Base-by-base conservation (phyloP, 2,329 filamentous ascomycete genomes). In the Nemania sp. region DNA sequence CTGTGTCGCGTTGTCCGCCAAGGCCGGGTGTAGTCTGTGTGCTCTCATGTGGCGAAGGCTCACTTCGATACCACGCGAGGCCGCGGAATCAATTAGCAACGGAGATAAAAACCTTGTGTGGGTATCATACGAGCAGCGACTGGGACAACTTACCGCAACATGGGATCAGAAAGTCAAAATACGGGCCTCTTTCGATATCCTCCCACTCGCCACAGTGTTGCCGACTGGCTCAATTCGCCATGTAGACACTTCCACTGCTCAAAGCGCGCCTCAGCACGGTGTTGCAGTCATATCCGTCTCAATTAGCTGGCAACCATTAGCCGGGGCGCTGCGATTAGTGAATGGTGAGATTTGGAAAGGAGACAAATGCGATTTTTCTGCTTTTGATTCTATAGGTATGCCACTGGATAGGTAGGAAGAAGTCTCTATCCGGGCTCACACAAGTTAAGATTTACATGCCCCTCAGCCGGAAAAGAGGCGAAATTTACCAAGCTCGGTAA, bases 351-450 rank as follows among this genome's bases (percentile, higher is more conserved):
- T 28, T 15, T 60, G 54, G 57, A n/a, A 20, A 7, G 43, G 34
- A 33, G 48, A 48, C 5, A 26, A 6, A 3, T 15, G 55, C 23
- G 57, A 60, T 17, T 50, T 57, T n/a, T 14, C 46, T 11, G 31
- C 57, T 12, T 60, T 60, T 23, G 57, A 60, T 52, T 57, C 54
- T 8, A 36, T 51, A 54, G 57, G 54, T 53, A 46, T 20, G 54
- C 47, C 11, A 15, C 36, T 43, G 17, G 11, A 24, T 42, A 36
- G 24, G 19, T n/a, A 37, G 14, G 23, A 8, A 24, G 28, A 17
- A 48, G 5, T 14, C 19, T 9, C 14, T 49, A 43, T n/a, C 31
- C 8, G 6, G 28, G 9, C 40, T 54, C 17, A 46, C 43, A 22
- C 11, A 34, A 37, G 6, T 20, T 14, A 30, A 56, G 52, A 51